Conservation (phyloP, 225 moss, liverwort and hornwort species). For the Bryoerythrophyllum caledonicum region DNA sequence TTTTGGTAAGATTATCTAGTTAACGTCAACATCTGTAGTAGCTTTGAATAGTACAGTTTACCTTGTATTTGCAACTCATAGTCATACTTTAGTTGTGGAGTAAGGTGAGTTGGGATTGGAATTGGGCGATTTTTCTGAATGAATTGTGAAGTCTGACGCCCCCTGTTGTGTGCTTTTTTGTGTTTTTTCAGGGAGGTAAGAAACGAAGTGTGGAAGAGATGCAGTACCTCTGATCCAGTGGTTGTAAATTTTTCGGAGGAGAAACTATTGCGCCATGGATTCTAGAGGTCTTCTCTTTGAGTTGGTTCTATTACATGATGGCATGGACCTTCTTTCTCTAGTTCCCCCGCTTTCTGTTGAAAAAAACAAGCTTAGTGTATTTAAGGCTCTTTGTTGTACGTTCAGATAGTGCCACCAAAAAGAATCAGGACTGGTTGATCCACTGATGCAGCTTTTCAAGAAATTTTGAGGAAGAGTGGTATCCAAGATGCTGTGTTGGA, state of each 20-base stretch:
- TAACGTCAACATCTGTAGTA: too few species aligned
- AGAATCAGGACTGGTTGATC: constrained; percentile 33
- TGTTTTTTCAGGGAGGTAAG: constrained; percentile 28
- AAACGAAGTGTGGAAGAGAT: constrained; percentile 25
- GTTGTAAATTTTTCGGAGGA: constrained; percentile 9
- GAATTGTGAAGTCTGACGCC: too few species aligned
- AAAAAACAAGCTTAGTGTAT: not conserved
- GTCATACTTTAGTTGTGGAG: too few species aligned
- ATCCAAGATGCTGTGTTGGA: constrained; percentile 35
- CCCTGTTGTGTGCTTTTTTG: not conserved
- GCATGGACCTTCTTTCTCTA: not conserved
- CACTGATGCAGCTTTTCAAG: constrained; percentile 21
- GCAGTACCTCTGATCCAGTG: not conserved
- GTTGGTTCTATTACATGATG: not conserved
- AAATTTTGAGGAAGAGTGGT: not conserved
- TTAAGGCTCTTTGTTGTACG: not conserved
- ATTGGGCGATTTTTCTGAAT: too few species aligned
- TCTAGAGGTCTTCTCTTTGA: constrained; percentile 3
- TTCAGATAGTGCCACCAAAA: constrained; percentile 22
- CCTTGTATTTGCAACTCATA: too few species aligned
- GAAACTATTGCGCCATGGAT: constrained; percentile 18
- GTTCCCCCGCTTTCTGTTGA: not conserved
- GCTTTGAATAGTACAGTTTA: too few species aligned
- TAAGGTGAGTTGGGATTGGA: too few species aligned
- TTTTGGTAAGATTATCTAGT: too few species aligned